Base-by-base conservation (phyloP, 495 filamentous ascomycete species). In the Hypoxylon fragiforme region DNA sequence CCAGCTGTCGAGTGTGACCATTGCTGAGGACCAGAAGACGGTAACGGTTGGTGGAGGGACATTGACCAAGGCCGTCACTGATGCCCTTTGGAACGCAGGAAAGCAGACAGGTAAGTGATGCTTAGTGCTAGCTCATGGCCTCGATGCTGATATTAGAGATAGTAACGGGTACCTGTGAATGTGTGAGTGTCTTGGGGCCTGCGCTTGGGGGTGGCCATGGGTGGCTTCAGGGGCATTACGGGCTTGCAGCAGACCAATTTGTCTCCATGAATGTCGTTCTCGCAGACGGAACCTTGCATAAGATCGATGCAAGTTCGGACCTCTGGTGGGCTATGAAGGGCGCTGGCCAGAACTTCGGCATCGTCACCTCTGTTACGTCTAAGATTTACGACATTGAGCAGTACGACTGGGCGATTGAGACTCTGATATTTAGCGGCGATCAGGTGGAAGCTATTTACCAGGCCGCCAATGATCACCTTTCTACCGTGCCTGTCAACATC, bases 181-280 rank as follows among this genome's bases (percentile, higher is more conserved):
- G 82, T 60, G 76, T 79, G 20, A 73, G 77, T 50, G 63, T 72
- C 45, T 53, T 84, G 1, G 82, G 81, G 3, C 78, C 80, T 8
- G 76, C 67, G 0, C 77, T 87, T 9, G 84, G 85, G 15, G 84
- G 83, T 47, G 85, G 84, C 21, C 79, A 84, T 54, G 83, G 85
- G 15, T 74, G 71, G 59, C 73, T 82, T 7, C 77, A 84, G 65
- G 84, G 84, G 14, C 71, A 68, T 30, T 65, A 85, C 61, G 84
- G 85, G 0, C 75, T 88, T 20, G 51, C 85, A n/a, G 66, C 76
- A 6, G 84, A 88, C 47, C 74, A 81, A 36, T 73, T 84, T 21
- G 53, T 82, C 3, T 79, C 76, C 0, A 58, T 75, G 53, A 73
- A 76, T 19, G 60, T 87, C 9, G 80, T 89, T 0, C 69, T 82